Evolutionary conservation across 306 rosid species (phyloP).

Genomic region (Vigna hirtella): DNA sequence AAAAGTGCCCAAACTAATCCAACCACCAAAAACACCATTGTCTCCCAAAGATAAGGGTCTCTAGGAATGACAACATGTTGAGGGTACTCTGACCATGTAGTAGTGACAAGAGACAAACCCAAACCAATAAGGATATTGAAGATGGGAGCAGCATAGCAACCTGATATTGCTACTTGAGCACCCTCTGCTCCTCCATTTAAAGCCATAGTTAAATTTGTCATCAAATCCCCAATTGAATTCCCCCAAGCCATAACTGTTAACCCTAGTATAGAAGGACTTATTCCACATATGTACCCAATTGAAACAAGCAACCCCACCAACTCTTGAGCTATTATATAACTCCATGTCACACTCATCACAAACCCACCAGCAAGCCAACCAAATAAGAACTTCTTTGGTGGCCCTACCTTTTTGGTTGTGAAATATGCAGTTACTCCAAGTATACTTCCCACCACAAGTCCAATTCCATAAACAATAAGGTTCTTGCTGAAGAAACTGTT

Average conservation of each 20-base stretch:
- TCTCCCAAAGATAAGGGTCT: slow-evolving; percentile 54
- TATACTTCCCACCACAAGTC: slow-evolving; percentile 38
- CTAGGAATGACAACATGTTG: slow-evolving; percentile 47
- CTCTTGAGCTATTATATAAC: slow-evolving; percentile 54
- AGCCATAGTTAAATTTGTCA: slow-evolving; percentile 51
- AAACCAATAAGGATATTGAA: slow-evolving; percentile 50
- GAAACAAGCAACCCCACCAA: slow-evolving; percentile 53
- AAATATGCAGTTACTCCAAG: slow-evolving; percentile 47
- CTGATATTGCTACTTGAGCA: slow-evolving; percentile 53
- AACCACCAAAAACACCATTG: slow-evolving; percentile 42
- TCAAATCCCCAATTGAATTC: slow-evolving; percentile 58
- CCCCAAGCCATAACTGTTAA: slow-evolving; percentile 61
- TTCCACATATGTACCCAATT: slow-evolving; percentile 45
- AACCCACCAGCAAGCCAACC: slow-evolving; percentile 59
- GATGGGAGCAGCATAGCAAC: slow-evolving; percentile 57
- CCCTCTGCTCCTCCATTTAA: slow-evolving; percentile 54
- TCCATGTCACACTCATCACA: slow-evolving; percentile 58
- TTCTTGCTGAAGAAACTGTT: slow-evolving; percentile 12
- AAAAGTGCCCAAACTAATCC: slow-evolving; percentile 50
- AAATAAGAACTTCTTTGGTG: slow-evolving; percentile 50
- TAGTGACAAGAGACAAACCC: slow-evolving; percentile 49
- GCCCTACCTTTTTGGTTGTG: slow-evolving; percentile 33
- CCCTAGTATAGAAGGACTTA: slow-evolving; percentile 56
- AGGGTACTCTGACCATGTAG: slow-evolving; percentile 51
- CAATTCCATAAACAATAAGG: slow-evolving; percentile 44